phyloP scores from a whole-genome alignment of 345 rosid genomes.

The Capsella bursapastoris region DNA sequence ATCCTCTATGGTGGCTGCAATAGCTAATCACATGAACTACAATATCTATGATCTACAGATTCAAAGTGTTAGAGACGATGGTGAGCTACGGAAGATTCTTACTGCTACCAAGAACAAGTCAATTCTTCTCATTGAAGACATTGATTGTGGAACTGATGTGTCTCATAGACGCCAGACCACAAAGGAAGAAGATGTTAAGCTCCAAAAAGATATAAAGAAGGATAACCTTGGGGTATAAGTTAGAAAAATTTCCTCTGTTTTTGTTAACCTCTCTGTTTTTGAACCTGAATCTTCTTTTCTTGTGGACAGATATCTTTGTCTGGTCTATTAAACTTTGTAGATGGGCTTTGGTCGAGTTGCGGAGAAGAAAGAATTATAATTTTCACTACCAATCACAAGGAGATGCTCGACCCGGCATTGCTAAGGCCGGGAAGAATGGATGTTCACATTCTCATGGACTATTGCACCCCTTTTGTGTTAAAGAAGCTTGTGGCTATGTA shows the following conservation, averaged over 20 bases:
- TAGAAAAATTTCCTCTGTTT: constrained; percentile 9
- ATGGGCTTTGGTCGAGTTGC: constrained; percentile 46
- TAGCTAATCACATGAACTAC: constrained; percentile 45
- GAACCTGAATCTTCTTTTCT: neutral
- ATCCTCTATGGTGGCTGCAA: constrained; percentile 45
- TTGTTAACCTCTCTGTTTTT: constrained; percentile 9
- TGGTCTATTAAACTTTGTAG: constrained; percentile 44
- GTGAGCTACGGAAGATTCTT: constrained; percentile 36
- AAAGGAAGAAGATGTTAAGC: constrained; percentile 16
- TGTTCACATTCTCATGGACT: constrained; percentile 44
- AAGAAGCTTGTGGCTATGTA: constrained; percentile 42
- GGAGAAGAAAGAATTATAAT: constrained; percentile 47
- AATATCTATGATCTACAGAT: constrained; percentile 44
- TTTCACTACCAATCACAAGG: constrained; percentile 47
- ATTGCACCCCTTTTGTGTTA: constrained; percentile 43
- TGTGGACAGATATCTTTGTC: constrained; percentile 37
- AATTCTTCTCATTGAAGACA: constrained; percentile 47
- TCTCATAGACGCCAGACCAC: constrained; percentile 30
- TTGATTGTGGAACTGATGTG: constrained; percentile 42
- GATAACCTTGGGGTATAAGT: constrained; percentile 30
- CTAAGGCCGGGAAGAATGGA: constrained; percentile 45
- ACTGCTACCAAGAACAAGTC: constrained; percentile 41
- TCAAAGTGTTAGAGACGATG: constrained; percentile 41
- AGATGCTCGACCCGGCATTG: constrained; percentile 43
- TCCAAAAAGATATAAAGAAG: constrained; percentile 27